Base-by-base conservation (phyloP, 2,329 filamentous ascomycete species). In the Xylariales sp. region DNA sequence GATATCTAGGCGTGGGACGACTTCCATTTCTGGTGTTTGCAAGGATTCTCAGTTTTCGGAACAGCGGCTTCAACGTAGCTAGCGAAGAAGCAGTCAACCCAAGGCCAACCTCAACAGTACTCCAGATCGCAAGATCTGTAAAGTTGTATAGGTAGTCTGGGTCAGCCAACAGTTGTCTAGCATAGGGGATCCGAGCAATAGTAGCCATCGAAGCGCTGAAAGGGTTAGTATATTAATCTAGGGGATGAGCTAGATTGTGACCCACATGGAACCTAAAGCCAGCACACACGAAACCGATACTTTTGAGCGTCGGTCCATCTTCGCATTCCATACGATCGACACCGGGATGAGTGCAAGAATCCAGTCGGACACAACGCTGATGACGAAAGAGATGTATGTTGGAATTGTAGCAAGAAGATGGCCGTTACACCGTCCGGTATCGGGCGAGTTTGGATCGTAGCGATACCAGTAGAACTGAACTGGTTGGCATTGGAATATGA, bases 121-220 rank as follows among this genome's bases (percentile, higher is more conserved):
- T 40, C 44, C 41, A 46, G 4, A 46, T 46, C 14, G 41, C 44
- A 2, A 46, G 21, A 24, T 46, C 44, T n/a, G 37, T 40, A 22
- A 36, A 39, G 36, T 42, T 43, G 37, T 46, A 31, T 1, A 46
- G 40, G 25, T 43, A 46, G 37, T 46, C 44, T 7, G 40, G 22
- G 32, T 35, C 31, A 8, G 39, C 41, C 6, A 43, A 31, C 4
- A 46, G 35, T 27, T 42, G 40, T 18, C 39, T 39, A 15, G 40
- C 35, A 25, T 46, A 46, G 3, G 44, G 44, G 21, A 46, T 43
- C 4, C 44, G 39, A 2, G 28, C 40, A 25, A 46, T 31, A 14
- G 39, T 46, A 6, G 44, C 44, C 16, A 42, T 36, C 4, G 44
- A 46, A 7, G 44, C 44, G 22, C 44, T 46, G 14, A 6, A 2